Evolutionary conservation across 202 grass and related monocot genomes (phyloP).

Genomic region (Panicum hallii): DNA sequence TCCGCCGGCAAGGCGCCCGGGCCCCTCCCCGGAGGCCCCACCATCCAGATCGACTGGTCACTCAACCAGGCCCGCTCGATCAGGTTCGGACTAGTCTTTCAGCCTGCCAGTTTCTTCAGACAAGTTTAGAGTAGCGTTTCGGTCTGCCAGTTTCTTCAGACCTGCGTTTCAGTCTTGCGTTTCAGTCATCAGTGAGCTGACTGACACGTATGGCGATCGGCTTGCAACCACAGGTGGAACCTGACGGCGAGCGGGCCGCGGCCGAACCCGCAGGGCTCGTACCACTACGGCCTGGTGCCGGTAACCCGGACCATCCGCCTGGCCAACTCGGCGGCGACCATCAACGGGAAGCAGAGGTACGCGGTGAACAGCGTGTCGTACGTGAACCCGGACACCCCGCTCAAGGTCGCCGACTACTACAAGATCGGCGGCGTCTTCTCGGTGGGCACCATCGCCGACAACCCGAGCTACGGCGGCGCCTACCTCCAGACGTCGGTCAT

Average conservation of each 20-base stretch:
- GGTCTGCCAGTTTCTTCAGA: too few species aligned
- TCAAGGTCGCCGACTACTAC: conserved; percentile 94
- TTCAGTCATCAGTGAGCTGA: background rate
- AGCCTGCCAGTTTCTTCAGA: background rate
- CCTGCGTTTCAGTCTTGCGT: too few species aligned
- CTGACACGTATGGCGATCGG: background rate
- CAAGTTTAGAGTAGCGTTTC: background rate
- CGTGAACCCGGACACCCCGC: conserved; percentile 68
- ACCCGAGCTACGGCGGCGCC: conserved; percentile 45
- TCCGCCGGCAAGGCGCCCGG: conserved; percentile 59
- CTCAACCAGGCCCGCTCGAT: conserved; percentile 91
- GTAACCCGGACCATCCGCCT: conserved; percentile 68
- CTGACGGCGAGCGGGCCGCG: conserved; percentile 89
- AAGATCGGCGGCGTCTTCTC: conserved; percentile 82
- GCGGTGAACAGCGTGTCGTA: conserved; percentile 83
- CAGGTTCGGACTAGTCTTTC: conserved; percentile 38
- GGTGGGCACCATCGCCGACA: conserved; percentile 67
- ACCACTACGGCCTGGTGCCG: conserved; percentile 78
- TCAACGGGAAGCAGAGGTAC: conserved; percentile 81
- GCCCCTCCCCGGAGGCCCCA: conserved; percentile 59
- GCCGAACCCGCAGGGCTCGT: conserved; percentile 92
- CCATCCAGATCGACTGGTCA: conserved; percentile 74
- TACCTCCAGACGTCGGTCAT: conserved; percentile 76
- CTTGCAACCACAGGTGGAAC: conserved; percentile 64
- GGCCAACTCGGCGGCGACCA: conserved; percentile 74